phyloP scores from a whole-genome alignment of 768 basidiomycete genomes.

The Amanita molliuscula region DNA sequence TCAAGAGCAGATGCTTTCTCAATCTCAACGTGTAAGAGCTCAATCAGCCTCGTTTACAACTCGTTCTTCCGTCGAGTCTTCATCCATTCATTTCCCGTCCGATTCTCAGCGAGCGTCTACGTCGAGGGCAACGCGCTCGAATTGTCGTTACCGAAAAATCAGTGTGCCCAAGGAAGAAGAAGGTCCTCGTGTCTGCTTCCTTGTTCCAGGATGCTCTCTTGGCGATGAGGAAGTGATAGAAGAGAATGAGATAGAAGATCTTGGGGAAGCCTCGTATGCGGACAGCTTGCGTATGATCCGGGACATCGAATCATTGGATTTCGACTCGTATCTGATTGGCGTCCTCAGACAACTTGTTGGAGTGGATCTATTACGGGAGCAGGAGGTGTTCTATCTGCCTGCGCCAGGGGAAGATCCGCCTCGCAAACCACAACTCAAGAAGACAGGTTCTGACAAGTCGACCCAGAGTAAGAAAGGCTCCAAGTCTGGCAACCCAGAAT shows the following conservation, averaged over 20 bases:
- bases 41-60: constrained; percentile 8
- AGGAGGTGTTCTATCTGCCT: constrained; percentile 57
- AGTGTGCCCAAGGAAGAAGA: constrained; percentile 47
- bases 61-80: constrained; percentile 7
- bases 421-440: constrained; percentile 14
- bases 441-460: constrained; percentile 11
- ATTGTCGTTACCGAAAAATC: constrained; percentile 63
- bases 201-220: constrained; percentile 62
- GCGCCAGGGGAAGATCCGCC: constrained; percentile 31
- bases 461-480: constrained; percentile 8
- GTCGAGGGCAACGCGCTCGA: constrained; percentile 54
- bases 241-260: constrained; percentile 50
- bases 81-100: constrained; percentile 10
- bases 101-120: constrained; percentile 15
- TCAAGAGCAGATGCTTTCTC: not conserved
- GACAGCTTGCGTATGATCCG: constrained; percentile 37
- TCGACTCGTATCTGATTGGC: constrained; percentile 44
- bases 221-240: constrained; percentile 45
- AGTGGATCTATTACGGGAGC: constrained; percentile 51
- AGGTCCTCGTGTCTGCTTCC: constrained; percentile 45
- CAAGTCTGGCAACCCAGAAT: constrained; percentile 12
- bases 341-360: constrained; percentile 53
- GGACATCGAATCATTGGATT: constrained; percentile 39
- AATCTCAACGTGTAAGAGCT: not conserved
- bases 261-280: constrained; percentile 43